Evolutionary conservation across 768 basidiomycete genomes (phyloP).

Genomic region (Antrodiella citrinella): DNA sequence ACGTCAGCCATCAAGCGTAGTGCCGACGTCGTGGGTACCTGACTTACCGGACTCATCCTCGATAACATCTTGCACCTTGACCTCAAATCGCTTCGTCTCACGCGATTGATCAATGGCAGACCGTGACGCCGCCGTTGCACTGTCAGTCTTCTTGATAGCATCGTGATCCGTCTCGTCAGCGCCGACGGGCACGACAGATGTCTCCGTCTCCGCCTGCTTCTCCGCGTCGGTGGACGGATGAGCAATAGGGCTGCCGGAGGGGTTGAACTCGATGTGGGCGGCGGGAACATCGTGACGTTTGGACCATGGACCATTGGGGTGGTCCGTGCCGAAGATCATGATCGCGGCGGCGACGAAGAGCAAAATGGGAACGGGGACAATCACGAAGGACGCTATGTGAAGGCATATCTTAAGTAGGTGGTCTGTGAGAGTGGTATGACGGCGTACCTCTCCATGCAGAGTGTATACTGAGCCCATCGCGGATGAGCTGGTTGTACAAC

Average conservation of each 20-base stretch:
- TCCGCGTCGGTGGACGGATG: slow-evolving; percentile 14
- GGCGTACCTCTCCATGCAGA: slow-evolving; percentile 37
- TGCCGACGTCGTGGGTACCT: too few species aligned
- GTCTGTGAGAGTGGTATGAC: background rate
- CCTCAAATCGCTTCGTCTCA: background rate
- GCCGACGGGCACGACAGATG: background rate
- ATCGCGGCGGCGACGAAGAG: slow-evolving; percentile 32
- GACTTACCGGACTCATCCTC: background rate
- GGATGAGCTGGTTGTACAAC: slow-evolving; percentile 33
- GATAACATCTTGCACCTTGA: background rate
- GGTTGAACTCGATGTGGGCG: slow-evolving; percentile 12
- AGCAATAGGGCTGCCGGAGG: slow-evolving; percentile 18
- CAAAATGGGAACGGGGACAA: slow-evolving; percentile 49
- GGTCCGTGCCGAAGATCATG: slow-evolving; percentile 42
- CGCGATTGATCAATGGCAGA: background rate
- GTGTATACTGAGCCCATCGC: slow-evolving; percentile 29
- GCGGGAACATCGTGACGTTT: slow-evolving; percentile 34
- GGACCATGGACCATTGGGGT: slow-evolving; percentile 46
- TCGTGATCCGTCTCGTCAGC: background rate
- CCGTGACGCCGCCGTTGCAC: background rate
- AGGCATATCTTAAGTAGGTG: too few species aligned
- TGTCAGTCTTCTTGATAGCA: background rate
- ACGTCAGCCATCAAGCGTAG: too few species aligned
- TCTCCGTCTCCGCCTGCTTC: slow-evolving; percentile 4
- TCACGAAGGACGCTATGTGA: slow-evolving; percentile 34